phyloP scores from a whole-genome alignment of 1,139 yeast genomes.

The Eremothecium cymbalariae region DNA sequence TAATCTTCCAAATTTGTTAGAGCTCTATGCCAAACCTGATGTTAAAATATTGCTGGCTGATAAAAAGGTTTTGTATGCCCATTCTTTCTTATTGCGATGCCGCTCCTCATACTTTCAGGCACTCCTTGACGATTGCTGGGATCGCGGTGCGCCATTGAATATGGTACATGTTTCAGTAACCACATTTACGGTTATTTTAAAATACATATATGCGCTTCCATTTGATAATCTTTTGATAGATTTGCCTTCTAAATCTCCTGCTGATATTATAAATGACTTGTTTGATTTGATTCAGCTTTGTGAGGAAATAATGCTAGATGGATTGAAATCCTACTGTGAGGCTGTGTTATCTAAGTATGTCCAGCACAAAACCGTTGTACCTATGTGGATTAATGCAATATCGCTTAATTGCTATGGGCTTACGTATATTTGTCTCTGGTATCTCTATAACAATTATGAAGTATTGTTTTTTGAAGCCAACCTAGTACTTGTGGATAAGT shows the following conservation, averaged over 20 bases:
- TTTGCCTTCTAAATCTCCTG: conserved; percentile 7
- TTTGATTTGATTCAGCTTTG: conserved; percentile 55
- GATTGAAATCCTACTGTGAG: conserved; percentile 56
- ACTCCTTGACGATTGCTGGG: conserved; percentile 11
- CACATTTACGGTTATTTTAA: conserved; percentile 46
- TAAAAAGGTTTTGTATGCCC: conserved; percentile 23
- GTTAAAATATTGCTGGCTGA: conserved; percentile 17
- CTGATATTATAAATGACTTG: conserved; percentile 45
- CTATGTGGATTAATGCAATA: conserved; percentile 49
- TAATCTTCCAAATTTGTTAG: background rate
- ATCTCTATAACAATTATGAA: conserved; percentile 58
- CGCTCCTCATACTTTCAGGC: conserved; percentile 10
- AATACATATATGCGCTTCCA: conserved; percentile 48
- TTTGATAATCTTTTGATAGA: conserved; percentile 41
- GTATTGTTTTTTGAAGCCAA: conserved; percentile 48
- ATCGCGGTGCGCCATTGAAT: conserved; percentile 26
- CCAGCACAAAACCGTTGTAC: conserved; percentile 51
- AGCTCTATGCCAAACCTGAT: conserved; percentile 14
- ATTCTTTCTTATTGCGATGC: conserved; percentile 34
- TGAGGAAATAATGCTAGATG: conserved; percentile 56
- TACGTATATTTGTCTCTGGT: conserved; percentile 57
- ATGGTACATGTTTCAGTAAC: conserved; percentile 39
- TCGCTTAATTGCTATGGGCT: conserved; percentile 46
- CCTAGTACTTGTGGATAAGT: conserved; percentile 18
- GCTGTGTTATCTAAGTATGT: conserved; percentile 53